A percentile compares a stretch with the other conserved stretches of the same genome.
These are phyloP conservation scores for Pythium brachiatum DNA, from an alignment of 352 stramenopile species.

Conservation along the genomic window DNA sequence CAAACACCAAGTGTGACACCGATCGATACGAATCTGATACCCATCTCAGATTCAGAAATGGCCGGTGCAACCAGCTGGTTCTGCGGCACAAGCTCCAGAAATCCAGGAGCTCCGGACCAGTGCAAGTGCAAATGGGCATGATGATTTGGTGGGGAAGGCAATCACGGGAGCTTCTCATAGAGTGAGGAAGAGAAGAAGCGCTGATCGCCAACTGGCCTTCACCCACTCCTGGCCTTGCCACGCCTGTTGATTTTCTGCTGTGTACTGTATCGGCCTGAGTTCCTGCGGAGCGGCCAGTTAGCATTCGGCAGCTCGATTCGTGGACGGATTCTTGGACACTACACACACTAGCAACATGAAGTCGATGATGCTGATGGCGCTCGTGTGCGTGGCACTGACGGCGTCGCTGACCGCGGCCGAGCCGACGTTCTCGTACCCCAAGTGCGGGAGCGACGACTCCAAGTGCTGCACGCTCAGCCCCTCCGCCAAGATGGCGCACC, in stretches of 20 bases:
- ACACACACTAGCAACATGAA: conserved; percentile 11
- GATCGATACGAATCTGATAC: not conserved
- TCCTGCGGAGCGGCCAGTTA: not conserved
- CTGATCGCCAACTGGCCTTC: not conserved
- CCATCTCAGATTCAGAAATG: conserved; percentile 10
- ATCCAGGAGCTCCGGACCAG: conserved; percentile 13
- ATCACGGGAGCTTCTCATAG: not conserved
- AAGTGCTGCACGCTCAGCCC: conserved; percentile 56
- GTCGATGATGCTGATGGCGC: conserved; percentile 26
- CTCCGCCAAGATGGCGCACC: conserved; percentile 49
- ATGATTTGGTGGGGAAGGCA: not conserved
- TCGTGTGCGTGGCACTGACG: conserved; percentile 21
- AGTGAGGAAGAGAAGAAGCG: conserved; percentile 5
- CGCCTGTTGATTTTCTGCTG: not conserved
- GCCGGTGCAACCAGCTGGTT: conserved; percentile 11
- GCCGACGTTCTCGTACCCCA: conserved; percentile 43
- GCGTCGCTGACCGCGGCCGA: conserved; percentile 24
- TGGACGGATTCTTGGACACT: not conserved
- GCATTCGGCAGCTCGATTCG: conserved; percentile 1
- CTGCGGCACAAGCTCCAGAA: conserved; percentile 8
- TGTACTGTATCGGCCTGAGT: not conserved
- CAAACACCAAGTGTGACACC: not conserved
- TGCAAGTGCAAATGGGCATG: not conserved
- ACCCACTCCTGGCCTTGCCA: not conserved
- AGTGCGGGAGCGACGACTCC: conserved; percentile 37